Conservation (phyloP, 768 basidiomycete genomes). For the Rhodotorula babjevae region DNA sequence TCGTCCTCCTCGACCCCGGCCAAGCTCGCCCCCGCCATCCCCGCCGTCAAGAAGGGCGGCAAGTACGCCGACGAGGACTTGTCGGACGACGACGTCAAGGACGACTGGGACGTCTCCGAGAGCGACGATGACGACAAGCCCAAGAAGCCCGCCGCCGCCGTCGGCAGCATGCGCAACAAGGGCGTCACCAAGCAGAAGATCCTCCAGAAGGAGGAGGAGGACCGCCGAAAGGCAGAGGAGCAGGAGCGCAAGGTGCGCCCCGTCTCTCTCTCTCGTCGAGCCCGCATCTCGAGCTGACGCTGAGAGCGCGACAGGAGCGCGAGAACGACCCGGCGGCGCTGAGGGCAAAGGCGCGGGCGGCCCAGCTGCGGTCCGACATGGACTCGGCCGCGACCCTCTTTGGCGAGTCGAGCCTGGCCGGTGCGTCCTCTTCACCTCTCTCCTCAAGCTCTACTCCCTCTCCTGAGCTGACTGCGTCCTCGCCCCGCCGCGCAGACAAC, state of each 20-base stretch:
- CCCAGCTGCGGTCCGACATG: constrained; percentile 75
- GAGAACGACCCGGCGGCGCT: constrained; percentile 74
- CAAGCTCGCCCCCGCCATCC: constrained; percentile 33
- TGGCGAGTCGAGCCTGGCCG: constrained; percentile 50
- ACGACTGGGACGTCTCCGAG: constrained; percentile 77
- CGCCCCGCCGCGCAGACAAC: constrained; percentile 54
- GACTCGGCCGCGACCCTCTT: constrained; percentile 75
- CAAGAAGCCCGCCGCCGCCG: constrained; percentile 50
- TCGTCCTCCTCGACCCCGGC: constrained; percentile 42
- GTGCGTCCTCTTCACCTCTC: constrained; percentile 7
- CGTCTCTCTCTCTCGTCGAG: background rate
- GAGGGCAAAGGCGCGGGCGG: constrained; percentile 64
- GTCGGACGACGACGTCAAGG: constrained; percentile 68
- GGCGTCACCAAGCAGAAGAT: constrained; percentile 85
- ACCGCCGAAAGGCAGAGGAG: constrained; percentile 53
- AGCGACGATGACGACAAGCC: constrained; percentile 64
- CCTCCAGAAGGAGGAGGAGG: constrained; percentile 81
- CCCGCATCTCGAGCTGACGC: background rate
- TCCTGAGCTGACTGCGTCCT: background rate
- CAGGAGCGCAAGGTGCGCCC: constrained; percentile 47
- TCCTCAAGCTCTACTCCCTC: no score
- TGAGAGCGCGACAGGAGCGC: constrained; percentile 53
- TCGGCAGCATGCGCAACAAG: constrained; percentile 67
- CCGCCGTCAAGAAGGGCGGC: constrained; percentile 49
- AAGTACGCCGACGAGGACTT: constrained; percentile 93